These are phyloP conservation scores for Citrus australasica DNA, from an alignment of 345 rosid genomes.

Conservation along the genomic window DNA sequence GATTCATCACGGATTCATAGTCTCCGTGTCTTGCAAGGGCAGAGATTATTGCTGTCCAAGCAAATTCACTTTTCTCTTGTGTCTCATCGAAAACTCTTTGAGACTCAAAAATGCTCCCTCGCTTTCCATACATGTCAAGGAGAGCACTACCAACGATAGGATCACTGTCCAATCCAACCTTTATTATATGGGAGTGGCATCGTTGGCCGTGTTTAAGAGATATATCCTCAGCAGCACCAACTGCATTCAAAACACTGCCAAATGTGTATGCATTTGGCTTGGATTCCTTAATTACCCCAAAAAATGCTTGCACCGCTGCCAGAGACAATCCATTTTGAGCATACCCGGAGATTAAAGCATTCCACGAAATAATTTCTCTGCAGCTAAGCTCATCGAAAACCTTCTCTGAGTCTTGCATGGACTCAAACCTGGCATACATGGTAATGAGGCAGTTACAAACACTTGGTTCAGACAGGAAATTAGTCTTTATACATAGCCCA, in stretches of 20 bases:
- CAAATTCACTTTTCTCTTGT: slow-evolving; percentile 46
- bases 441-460: slow-evolving; percentile 74
- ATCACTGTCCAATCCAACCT: slow-evolving; percentile 52
- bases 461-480: slow-evolving; percentile 46
- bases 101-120: slow-evolving; percentile 75
- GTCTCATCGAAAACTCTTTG: slow-evolving; percentile 57
- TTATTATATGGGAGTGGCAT: slow-evolving; percentile 69
- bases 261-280: slow-evolving; percentile 72
- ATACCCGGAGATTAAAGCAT: slow-evolving; percentile 82
- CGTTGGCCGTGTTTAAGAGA: slow-evolving; percentile 69
- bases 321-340: slow-evolving; percentile 58
- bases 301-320: slow-evolving; percentile 52
- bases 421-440: slow-evolving; percentile 76
- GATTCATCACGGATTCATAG: slow-evolving; percentile 60
- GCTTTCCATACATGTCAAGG: slow-evolving; percentile 93
- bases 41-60: slow-evolving; percentile 89
- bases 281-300: slow-evolving; percentile 36
- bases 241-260: slow-evolving; percentile 81
- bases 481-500: slow-evolving; percentile 53
- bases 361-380: slow-evolving; percentile 69
- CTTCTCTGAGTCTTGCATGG: slow-evolving; percentile 49
- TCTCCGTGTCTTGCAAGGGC: slow-evolving; percentile 88
- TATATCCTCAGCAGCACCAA: slow-evolving; percentile 70
- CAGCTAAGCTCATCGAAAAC: slow-evolving; percentile 51
- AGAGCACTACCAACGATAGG: slow-evolving; percentile 73